Base-by-base conservation (phyloP, 805 yeast genomes). In the Saturnispora serradocipensis region DNA sequence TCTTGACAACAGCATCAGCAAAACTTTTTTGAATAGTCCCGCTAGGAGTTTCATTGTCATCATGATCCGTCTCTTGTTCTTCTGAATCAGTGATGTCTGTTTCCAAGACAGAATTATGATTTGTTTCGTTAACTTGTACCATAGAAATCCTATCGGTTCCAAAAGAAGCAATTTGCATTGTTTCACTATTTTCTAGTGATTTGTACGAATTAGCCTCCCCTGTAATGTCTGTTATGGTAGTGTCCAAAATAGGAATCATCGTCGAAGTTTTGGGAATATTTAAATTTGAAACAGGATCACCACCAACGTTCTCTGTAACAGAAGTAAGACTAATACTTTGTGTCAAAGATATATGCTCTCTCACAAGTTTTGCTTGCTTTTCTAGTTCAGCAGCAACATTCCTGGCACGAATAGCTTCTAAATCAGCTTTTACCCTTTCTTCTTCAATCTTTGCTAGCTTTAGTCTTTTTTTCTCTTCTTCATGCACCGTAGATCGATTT, bases 351-450 rank as follows among this genome's bases (percentile, higher is more conserved):
- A 38, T 38, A 18, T 38, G 42, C 22, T 38, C 42, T 38, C 42
- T 38, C 2, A 38, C 51, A 20, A 18, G 24, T 25, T 42, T 25
- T 11, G 51, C 51, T 43, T 49, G 51, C 15, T 27, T 49, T 36
- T 49, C 51, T 20, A 43, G 25, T 43, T 47, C 43, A 15, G 28
- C 18, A 8, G 53, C 46, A 28, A 50, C 34, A n/a, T 11, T 16
- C 24, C 34, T 38, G 6, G 28, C 22, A 32, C 30, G 40, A 20
- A 45, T 28, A 9, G 45, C 48, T 28, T 36, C 40, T 5, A 50
- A 9, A 28, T 38, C 48, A 9, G 44, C 52, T 22, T 24, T 38
- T n/a, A 18, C 28, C 16, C 28, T n/a, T 10, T 30, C 45, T 13
- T 45, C 45, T 20, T 24, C 39, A 22, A 27, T 28, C 15, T 24